Base-by-base conservation (phyloP, 2,329 filamentous ascomycete genomes). In the Pseudogymnoascus sp. region DNA sequence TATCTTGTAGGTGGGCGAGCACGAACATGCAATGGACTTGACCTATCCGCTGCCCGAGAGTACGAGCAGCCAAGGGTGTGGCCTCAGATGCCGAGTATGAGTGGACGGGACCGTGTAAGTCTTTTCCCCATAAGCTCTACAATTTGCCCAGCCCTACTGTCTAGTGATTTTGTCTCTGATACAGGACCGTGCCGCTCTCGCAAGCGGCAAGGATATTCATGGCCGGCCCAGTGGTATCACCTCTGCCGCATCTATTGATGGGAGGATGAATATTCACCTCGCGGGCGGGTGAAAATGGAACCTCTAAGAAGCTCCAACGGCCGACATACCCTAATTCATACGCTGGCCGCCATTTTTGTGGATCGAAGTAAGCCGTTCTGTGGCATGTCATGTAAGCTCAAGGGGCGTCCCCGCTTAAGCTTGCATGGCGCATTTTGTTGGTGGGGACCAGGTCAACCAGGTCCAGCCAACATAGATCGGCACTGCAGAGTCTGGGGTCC, bases 291-390 rank as follows among this genome's bases (percentile, higher is more conserved):
- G 23, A 30, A 30, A n/a, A 52, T 12, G 4, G 7, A 30, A 30
- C 9, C 8, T 12, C 15, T 15, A 19, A 30, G 26, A 7, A 30
- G 13, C 23, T 30, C n/a, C 5, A 52, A 18, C 26, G 45, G 45
- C 30, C n/a, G 45, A 12, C 2, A 30, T 10, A 18, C 26, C 45
- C 45, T n/a, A 28, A 30, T 52, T 12, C 39, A 52, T 30, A 30
- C 23, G 2, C 45, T 52, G 45, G n/a, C 45, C 45, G 45, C 30
- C 26, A 52, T 52, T 52, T 52, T 52, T 52, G 45, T 52, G 45
- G 45, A 52, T 52, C 23, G 3, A 12, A 12, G 26, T 52, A 30
- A 52, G 45, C 45, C 45, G 45, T 52, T 52, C 23, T 18, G 23
- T 26, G 12, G 45, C 23, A 52, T 9, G 23, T 18, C 26, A 5